A percentile compares a stretch with the other conserved stretches of the same genome.
phyloP scores from a whole-genome alignment of 345 rosid genomes.

The Populus simonii region DNA sequence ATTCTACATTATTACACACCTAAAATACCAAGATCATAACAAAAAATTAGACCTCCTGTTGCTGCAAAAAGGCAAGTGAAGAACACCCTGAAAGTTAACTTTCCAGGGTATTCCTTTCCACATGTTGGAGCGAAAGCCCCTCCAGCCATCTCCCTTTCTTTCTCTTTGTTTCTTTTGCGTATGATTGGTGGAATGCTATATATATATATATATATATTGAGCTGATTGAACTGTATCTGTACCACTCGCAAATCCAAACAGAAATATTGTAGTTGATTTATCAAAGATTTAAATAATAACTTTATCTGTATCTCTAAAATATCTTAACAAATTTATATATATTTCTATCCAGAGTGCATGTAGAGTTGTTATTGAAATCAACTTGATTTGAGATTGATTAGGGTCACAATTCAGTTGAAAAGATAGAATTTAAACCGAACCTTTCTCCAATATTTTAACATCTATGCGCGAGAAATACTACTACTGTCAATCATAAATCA shows the following conservation, averaged over 20 bases:
- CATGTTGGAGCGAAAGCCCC: slow-evolving; percentile 19
- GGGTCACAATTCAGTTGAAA: no score
- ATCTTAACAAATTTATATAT: no score
- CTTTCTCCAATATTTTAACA: no score
- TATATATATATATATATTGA: neutral
- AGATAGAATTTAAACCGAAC: neutral
- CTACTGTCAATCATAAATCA: no score
- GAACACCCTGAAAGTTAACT: slow-evolving; percentile 22
- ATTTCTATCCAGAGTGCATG: neutral
- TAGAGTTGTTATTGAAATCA: neutral
- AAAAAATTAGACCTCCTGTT: slow-evolving; percentile 37
- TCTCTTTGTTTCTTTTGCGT: neutral
- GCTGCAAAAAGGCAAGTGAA: slow-evolving; percentile 32
- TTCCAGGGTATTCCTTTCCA: slow-evolving; percentile 31
- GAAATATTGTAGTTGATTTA: no score
- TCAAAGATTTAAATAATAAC: neutral
- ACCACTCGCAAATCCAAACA: neutral
- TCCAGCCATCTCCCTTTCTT: slow-evolving; percentile 27
- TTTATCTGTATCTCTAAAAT: neutral
- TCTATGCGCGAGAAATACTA: no score
- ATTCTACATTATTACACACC: slow-evolving; percentile 16
- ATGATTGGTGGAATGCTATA: neutral
- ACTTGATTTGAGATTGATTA: no score
- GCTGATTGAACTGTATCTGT: neutral
- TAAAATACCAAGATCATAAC: slow-evolving; percentile 49